phyloP scores from a whole-genome alignment of 352 stramenopile species.

The Globisporangium spiculum region DNA sequence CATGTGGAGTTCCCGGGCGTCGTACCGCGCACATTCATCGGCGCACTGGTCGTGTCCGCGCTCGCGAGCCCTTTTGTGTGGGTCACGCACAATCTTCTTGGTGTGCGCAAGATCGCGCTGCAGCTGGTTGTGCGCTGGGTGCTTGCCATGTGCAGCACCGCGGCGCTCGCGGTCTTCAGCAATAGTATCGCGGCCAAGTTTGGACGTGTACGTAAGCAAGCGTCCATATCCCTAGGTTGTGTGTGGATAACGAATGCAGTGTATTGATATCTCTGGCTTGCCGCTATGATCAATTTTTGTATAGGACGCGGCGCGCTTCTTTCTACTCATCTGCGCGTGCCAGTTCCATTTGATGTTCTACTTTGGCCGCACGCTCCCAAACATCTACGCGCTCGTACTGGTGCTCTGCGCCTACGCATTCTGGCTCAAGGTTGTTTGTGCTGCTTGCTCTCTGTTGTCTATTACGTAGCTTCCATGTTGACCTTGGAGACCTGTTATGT shows the following conservation, averaged over 20 bases:
- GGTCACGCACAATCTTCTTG: conserved; percentile 20
- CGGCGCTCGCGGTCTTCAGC: conserved; percentile 62
- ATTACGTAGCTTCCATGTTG: not conserved
- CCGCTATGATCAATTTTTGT: not conserved
- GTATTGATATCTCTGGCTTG: not conserved
- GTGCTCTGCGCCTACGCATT: conserved; percentile 62
- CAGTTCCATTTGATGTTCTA: conserved; percentile 99
- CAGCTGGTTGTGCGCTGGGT: conserved; percentile 61
- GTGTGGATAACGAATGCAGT: not conserved
- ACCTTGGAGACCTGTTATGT: not conserved
- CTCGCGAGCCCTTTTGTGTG: conserved; percentile 43
- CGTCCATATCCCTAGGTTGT: no score
- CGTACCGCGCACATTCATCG: conserved; percentile 97
- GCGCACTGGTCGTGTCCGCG: conserved; percentile 65
- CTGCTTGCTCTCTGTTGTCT: not conserved
- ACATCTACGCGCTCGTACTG: conserved; percentile 93
- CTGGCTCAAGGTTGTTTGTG: conserved; percentile 44
- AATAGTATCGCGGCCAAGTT: conserved; percentile 52
- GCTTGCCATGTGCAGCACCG: conserved; percentile 56
- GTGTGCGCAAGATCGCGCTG: conserved; percentile 45
- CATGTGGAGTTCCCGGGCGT: conserved; percentile 97
- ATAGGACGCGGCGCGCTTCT: conserved; percentile 56
- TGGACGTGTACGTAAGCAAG: conserved; percentile 31
- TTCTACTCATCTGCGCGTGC: conserved; percentile 85
- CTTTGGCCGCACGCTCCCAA: conserved; percentile 94